Conservation (phyloP, 345 rosid species). For the Eucalyptus dawsonii region DNA sequence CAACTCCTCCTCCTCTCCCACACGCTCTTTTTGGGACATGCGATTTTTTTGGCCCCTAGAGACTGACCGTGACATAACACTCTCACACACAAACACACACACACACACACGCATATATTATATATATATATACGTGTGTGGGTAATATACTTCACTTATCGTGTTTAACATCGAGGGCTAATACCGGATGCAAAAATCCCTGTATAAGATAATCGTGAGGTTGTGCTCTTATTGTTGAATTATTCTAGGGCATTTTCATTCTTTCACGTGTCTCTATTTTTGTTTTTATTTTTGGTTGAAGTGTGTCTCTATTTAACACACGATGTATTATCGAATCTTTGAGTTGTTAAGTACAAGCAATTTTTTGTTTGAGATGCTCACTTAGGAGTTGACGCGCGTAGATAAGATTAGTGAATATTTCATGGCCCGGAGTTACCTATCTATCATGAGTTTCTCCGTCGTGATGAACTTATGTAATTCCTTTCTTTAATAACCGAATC, state of each 20-base stretch:
- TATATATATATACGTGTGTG: no score
- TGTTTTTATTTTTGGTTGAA: no score
- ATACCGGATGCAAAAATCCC: background rate
- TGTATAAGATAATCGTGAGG: background rate
- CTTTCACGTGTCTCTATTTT: background rate
- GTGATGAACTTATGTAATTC: background rate
- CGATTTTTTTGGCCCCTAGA: background rate
- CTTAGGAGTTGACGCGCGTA: accelerated
- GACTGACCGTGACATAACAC: background rate
- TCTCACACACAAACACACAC: no score
- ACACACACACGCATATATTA: no score
- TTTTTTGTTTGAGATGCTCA: background rate
- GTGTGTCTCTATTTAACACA: background rate
- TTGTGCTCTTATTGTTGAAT: background rate
- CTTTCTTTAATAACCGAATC: accelerated
- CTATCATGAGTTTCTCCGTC: background rate
- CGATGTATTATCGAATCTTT: background rate
- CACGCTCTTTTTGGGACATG: background rate
- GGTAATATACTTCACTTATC: background rate
- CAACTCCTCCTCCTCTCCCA: background rate
- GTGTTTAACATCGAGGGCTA: background rate
- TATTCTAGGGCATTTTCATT: background rate
- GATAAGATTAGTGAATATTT: background rate
- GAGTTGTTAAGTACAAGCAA: background rate
- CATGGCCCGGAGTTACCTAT: background rate